These are phyloP conservation scores for Fusarium nanum DNA, from an alignment of 2,329 filamentous ascomycete genomes.

Conservation along the genomic window DNA sequence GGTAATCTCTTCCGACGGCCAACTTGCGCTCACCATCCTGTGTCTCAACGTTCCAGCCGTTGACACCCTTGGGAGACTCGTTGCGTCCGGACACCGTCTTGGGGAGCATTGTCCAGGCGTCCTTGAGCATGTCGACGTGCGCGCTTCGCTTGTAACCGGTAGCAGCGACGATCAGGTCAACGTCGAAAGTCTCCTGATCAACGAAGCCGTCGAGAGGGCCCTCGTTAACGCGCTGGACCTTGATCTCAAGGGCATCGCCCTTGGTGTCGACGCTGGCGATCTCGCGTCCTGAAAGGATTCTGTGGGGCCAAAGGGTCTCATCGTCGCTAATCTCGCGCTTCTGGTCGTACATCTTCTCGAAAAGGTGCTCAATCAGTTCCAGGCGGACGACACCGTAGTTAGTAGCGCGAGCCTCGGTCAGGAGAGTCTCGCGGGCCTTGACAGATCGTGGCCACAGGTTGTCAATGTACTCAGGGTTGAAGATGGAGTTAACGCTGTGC, in stretches of 20 bases:
- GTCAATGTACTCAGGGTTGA: constrained; percentile 89
- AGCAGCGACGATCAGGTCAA: constrained; percentile 85
- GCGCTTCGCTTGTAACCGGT: constrained; percentile 85
- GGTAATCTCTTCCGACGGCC: constrained; percentile 81
- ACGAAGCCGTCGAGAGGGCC: constrained; percentile 56
- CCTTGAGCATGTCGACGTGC: constrained; percentile 80
- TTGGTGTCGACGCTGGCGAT: constrained; percentile 71
- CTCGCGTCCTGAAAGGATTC: constrained; percentile 77
- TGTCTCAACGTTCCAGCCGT: constrained; percentile 57
- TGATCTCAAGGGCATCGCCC: constrained; percentile 66
- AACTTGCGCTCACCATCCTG: constrained; percentile 62
- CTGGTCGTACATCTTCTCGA: constrained; percentile 89
- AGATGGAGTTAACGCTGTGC: constrained; percentile 89
- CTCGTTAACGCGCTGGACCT: constrained; percentile 62
- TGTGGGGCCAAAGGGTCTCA: constrained; percentile 81
- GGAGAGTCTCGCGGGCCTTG: constrained; percentile 67
- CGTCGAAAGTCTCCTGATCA: constrained; percentile 71
- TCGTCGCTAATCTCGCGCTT: constrained; percentile 75
- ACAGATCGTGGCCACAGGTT: constrained; percentile 76
- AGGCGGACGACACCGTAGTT: constrained; percentile 96
- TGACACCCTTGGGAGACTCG: constrained; percentile 51
- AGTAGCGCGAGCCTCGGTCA: constrained; percentile 81
- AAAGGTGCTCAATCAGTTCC: constrained; percentile 89
- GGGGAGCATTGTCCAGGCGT: constrained; percentile 74
- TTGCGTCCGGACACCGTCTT: constrained; percentile 50